Evolutionary conservation across 345 rosid species (phyloP).

Genomic region (Citrus mangshanensis): DNA sequence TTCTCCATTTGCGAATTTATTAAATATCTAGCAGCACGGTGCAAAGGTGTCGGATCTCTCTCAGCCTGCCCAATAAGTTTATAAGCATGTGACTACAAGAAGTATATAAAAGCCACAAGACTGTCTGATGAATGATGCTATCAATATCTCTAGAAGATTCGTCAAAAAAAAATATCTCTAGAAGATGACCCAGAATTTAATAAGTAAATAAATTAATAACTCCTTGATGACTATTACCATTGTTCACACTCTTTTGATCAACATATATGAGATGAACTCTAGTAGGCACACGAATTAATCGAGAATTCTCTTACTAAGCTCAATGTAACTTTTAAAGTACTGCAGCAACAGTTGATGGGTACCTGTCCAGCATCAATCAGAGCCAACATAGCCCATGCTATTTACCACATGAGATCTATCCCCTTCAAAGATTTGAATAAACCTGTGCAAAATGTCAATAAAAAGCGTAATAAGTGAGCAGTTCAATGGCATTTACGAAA

Average conservation of each 20-base stretch:
- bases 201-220: neutral
- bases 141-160: constrained; percentile 1
- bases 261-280: neutral
- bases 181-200: neutral
- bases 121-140: neutral
- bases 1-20: constrained; percentile 64
- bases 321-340: neutral
- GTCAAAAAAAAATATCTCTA: neutral
- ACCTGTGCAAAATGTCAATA: constrained; percentile 31
- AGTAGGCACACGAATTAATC: neutral
- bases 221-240: neutral
- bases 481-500: neutral
- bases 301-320: neutral
- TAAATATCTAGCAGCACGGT: constrained; percentile 53
- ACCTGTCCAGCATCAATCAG: constrained; percentile 71
- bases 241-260: neutral
- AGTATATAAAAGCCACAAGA: neutral
- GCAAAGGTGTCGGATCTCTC: constrained; percentile 58
- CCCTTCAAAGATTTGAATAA: constrained; percentile 53
- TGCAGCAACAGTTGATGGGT: constrained; percentile 5
- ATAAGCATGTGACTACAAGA: neutral
- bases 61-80: constrained; percentile 41
- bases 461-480: neutral
- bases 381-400: constrained; percentile 60
- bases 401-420: constrained; percentile 54